Percentiles rank a stretch among this genome's conserved stretches.
Evolutionary conservation across 2,329 filamentous ascomycete species (phyloP).

Genomic region (Paracamarosporium sp.): DNA sequence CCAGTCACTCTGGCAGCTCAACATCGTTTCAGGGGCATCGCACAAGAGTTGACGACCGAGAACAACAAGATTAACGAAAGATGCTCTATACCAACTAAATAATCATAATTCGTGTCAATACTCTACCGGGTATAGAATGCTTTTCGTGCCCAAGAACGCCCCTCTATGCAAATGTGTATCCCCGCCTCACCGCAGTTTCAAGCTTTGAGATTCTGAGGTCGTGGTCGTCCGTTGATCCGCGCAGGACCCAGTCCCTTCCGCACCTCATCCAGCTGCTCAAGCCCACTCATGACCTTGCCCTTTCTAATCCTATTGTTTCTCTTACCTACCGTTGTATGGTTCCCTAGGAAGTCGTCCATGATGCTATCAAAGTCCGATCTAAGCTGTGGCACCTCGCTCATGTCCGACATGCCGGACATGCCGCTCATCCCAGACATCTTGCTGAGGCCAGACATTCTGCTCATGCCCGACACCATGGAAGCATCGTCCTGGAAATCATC

Average conservation of each 20-base stretch:
- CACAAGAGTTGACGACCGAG: not conserved
- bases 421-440: constrained; percentile 39
- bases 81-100: not conserved
- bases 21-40: not conserved
- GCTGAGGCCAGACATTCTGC: constrained; percentile 58
- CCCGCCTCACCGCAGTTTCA: not conserved
- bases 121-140: constrained; percentile 12
- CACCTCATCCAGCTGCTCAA: constrained; percentile 91
- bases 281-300: constrained; percentile 78
- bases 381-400: constrained; percentile 59
- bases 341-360: constrained; percentile 90
- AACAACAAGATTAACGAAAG: not conserved
- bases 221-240: constrained; percentile 54
- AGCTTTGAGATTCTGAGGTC: constrained; percentile 24
- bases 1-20: not conserved
- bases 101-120: not conserved
- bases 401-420: constrained; percentile 36
- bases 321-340: constrained; percentile 74
- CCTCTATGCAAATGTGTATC: not conserved
- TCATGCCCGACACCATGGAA: constrained; percentile 57
- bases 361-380: constrained; percentile 85
- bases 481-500: constrained; percentile 51
- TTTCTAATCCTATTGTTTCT: constrained; percentile 76
- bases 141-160: constrained; percentile 5
- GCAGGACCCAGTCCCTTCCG: constrained; percentile 80